Evolutionary conservation across 169 alveolate genomes (phyloP).

Genomic region (Plasmodium knowlesi): DNA sequence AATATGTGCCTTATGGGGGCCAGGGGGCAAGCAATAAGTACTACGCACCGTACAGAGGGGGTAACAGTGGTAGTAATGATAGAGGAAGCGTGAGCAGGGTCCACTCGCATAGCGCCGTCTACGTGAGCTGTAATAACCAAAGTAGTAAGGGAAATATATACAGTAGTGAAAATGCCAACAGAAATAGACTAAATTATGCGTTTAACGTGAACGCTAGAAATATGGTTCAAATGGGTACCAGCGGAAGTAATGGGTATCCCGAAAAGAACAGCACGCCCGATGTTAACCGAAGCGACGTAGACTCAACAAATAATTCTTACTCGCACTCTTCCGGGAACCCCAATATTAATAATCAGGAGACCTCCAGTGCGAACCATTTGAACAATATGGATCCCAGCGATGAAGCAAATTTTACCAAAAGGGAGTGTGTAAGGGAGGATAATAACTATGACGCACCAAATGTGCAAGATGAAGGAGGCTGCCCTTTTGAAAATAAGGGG

Average conservation of each 20-base stretch:
- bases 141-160: not conserved
- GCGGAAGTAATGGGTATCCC: not conserved
- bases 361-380: not conserved
- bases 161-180: not conserved
- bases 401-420: conserved; percentile 17
- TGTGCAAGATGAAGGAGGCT: not conserved
- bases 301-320: not conserved
- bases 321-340: not conserved
- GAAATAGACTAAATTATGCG: not conserved
- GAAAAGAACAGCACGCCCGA: not conserved
- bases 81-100: not conserved
- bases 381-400: conserved; percentile 1
- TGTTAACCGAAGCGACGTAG: not conserved
- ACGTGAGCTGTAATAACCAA: not conserved
- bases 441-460: not conserved
- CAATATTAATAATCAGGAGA: not conserved
- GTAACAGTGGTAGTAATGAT: not conserved
- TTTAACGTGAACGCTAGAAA: not conserved
- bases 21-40: conserved; percentile 14
- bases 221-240: not conserved
- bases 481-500: not conserved
- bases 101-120: not conserved
- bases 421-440: conserved; percentile 25
- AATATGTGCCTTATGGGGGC: not conserved
- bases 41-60: not conserved